These are phyloP conservation scores for Dimargaris verticillata DNA, from an alignment of 192 early-diverging fungal species.

Conservation along the genomic window DNA sequence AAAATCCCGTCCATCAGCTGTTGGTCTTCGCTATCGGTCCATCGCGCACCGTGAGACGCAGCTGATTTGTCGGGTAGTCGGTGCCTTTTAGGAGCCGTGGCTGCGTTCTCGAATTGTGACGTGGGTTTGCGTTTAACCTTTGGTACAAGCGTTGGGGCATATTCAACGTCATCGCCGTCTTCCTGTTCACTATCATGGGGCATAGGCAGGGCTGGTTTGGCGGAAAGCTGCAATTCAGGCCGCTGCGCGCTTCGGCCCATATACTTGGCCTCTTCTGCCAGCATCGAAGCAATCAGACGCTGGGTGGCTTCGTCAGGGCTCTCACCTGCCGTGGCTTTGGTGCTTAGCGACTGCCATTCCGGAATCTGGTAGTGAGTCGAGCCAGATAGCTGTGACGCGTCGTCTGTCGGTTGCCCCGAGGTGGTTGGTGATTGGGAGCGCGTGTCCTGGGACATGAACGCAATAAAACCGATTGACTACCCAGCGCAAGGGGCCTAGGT, in stretches of 20 bases:
- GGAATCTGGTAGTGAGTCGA: too few relatives aligned
- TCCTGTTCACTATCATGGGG: not conserved
- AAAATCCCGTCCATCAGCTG: not conserved
- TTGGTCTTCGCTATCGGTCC: constrained; percentile 40
- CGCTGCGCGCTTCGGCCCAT: constrained; percentile 16
- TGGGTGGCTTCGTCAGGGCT: constrained; percentile 39
- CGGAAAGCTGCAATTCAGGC: too few relatives aligned
- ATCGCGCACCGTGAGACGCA: constrained; percentile 35
- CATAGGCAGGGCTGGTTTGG: not conserved
- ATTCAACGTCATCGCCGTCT: constrained; percentile 10
- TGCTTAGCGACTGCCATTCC: too few relatives aligned
- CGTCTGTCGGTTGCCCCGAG: too few relatives aligned
- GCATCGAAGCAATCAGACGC: constrained; percentile 38
- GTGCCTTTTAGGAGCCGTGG: constrained; percentile 14
- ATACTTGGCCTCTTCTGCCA: constrained; percentile 44
- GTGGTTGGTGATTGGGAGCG: too few relatives aligned
- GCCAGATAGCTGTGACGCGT: too few relatives aligned
- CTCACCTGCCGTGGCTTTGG: not conserved
- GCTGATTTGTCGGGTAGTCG: constrained; percentile 22
- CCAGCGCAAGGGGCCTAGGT: too few relatives aligned
- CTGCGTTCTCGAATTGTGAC: not conserved
- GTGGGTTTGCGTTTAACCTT: not conserved
- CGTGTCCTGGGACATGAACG: too few relatives aligned
- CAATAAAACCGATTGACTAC: too few relatives aligned
- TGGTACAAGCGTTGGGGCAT: not conserved